Base-by-base conservation (phyloP, 805 yeast genomes). In the Candida boidinii region DNA sequence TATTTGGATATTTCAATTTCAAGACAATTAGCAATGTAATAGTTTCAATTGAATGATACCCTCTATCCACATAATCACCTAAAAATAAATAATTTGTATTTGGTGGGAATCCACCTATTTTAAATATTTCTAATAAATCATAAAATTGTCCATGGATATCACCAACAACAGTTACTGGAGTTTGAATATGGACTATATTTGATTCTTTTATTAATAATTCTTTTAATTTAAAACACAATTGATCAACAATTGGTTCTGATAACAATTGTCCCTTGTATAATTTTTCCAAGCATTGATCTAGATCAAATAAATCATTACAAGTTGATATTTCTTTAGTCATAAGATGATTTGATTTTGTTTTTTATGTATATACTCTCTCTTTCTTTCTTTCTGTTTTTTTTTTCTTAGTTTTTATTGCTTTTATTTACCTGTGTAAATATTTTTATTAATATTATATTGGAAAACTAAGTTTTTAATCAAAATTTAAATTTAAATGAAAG, bases 141-240 rank as follows among this genome's bases (percentile, higher is more conserved):
- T 88, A 94, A 51, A 84, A 92, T 57, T 92, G 98, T 7, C 97
- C 98, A 49, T 92, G 98, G 29, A 92, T 90, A 52, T 92, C 98
- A 2, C 98, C 98, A 4, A 92, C 96, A 7, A 92, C 85, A 0
- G 97, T 86, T 9, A 92, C 85, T 1, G 98, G 98, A 2, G 94
- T 73, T 23, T 66, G 64, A 7, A 92, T 65, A 28, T 85, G 81
- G 31, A 90, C 85, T 23, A 92, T 94, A 51, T 92, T 92, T 39
- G 94, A 80, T 44, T 85, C 95, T 25, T 67, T 61, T 14, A 88
- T 66, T 31, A 92, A 66, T 39, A 82, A 73, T 36, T 87, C 92
- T 56, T 88, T 92, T 43, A 88, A 64, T 44, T 81, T 82, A 51
- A 76, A 79, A 50, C 96, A 86, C 11, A 83, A 57, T 23, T 85